These are phyloP conservation scores for Exophiala lecanii-corni DNA, from an alignment of 2,329 filamentous ascomycete genomes.

Conservation along the genomic window DNA sequence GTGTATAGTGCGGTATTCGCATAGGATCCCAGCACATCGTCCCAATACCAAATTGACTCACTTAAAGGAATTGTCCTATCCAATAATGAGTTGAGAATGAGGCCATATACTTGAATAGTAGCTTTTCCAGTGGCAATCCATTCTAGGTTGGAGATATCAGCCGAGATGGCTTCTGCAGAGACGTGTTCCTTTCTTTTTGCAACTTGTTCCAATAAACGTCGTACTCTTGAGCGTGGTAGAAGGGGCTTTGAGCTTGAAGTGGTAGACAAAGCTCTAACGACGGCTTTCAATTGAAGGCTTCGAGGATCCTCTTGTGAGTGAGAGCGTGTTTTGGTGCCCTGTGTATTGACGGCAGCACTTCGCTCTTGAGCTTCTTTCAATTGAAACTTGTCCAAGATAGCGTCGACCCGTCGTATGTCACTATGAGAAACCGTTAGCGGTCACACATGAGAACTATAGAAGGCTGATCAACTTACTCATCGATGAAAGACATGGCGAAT, in stretches of 20 bases:
- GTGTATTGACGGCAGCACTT: constrained; percentile 7
- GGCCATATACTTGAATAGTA: constrained; percentile 81
- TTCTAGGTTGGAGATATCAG: constrained; percentile 63
- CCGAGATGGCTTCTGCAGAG: constrained; percentile 27
- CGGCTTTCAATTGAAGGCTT: constrained; percentile 52
- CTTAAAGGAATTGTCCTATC: constrained; percentile 53
- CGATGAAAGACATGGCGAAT: constrained; percentile 18
- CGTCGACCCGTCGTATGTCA: constrained; percentile 54
- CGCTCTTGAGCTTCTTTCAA: constrained; percentile 34
- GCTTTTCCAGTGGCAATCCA: constrained; percentile 91
- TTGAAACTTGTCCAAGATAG: constrained; percentile 54
- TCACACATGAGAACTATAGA: too few species aligned
- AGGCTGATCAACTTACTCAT: constrained; percentile 16
- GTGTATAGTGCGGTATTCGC: constrained; percentile 76
- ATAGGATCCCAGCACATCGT: constrained; percentile 75
- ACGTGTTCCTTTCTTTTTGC: constrained; percentile 30
- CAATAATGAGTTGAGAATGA: constrained; percentile 19
- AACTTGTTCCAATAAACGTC: constrained; percentile 59
- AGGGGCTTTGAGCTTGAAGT: constrained; percentile 61
- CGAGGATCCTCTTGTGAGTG: constrained; percentile 22
- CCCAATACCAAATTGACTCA: constrained; percentile 94
- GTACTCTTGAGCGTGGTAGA: constrained; percentile 57
- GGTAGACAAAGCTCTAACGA: constrained; percentile 68
- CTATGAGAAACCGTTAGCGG: constrained; percentile 31
- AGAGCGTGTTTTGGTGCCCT: constrained; percentile 10